Conservation (phyloP, 2,329 filamentous ascomycete genomes). For the Colletotrichum cordylinicola region DNA sequence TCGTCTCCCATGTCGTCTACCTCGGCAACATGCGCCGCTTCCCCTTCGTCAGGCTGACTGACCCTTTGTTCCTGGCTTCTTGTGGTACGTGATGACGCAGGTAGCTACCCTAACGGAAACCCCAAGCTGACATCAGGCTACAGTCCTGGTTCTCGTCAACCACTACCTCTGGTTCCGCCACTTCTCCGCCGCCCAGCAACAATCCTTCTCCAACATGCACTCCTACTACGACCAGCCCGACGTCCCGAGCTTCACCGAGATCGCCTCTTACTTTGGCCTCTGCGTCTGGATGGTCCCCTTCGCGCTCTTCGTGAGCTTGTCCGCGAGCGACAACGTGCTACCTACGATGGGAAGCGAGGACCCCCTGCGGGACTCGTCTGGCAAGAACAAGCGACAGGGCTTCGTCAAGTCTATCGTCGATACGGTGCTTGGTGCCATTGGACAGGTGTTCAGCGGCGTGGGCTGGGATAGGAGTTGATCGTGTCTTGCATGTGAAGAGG, state of each 20-base stretch:
- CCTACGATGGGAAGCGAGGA: constrained; percentile 87
- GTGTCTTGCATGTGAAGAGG: neutral
- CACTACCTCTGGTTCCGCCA: constrained; percentile 97
- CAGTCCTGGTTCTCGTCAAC: constrained; percentile 83
- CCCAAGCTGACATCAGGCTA: neutral
- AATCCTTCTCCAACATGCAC: constrained; percentile 61
- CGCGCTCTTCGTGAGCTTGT: constrained; percentile 90
- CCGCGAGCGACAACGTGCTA: constrained; percentile 92
- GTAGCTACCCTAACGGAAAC: too few species aligned
- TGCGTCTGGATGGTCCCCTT: constrained; percentile 98
- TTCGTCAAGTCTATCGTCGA: constrained; percentile 73
- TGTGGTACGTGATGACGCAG: too few species aligned
- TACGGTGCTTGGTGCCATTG: constrained; percentile 57
- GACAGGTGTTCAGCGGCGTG: constrained; percentile 38
- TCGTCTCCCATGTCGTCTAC: constrained; percentile 85
- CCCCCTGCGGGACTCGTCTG: constrained; percentile 50
- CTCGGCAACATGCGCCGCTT: constrained; percentile 81
- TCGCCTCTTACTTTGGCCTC: constrained; percentile 93
- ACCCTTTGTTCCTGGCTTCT: constrained; percentile 85
- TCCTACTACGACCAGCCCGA: constrained; percentile 68
- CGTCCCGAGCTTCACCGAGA: constrained; percentile 87
- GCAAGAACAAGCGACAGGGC: constrained; percentile 62
- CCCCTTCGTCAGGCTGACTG: constrained; percentile 81
- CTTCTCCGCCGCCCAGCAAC: constrained; percentile 73
- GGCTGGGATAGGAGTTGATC: constrained; percentile 22